Conservation (phyloP, 805 yeast species). For the Starmerella stellata region DNA sequence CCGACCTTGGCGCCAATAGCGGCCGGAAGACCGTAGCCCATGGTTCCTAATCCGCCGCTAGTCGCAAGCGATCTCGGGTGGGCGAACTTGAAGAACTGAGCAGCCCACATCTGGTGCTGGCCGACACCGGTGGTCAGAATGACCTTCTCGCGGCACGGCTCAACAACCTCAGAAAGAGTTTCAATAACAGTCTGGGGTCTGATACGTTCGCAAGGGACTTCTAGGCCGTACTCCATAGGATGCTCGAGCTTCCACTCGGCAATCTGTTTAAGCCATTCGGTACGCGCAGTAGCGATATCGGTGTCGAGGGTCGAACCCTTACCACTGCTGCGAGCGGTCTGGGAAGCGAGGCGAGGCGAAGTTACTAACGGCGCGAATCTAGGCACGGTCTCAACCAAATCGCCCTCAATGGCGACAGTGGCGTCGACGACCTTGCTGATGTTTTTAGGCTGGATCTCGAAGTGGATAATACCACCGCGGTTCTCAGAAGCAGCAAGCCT, state of each 20-base stretch:
- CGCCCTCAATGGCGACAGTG: slow-evolving; percentile 93
- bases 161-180: slow-evolving; percentile 59
- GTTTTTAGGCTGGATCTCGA: slow-evolving; percentile 90
- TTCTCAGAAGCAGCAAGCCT: slow-evolving; percentile 70
- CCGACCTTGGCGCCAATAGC: slow-evolving; percentile 98
- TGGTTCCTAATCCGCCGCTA: slow-evolving; percentile 97
- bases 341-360: slow-evolving; percentile 19
- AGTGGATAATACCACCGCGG: slow-evolving; percentile 92
- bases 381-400: slow-evolving; percentile 62
- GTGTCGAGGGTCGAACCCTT: too few relatives aligned
- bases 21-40: slow-evolving; percentile 95
- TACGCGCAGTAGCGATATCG: slow-evolving; percentile 36
- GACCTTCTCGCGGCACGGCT: slow-evolving; percentile 46
- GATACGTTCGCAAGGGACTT: slow-evolving; percentile 40
- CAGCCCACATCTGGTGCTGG: slow-evolving; percentile 99
- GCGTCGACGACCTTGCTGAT: slow-evolving; percentile 91
- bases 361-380: slow-evolving; percentile 60
- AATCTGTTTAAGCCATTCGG: slow-evolving; percentile 62
- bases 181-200: slow-evolving; percentile 85
- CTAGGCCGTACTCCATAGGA: slow-evolving; percentile 68
- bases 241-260: slow-evolving; percentile 68
- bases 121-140: slow-evolving; percentile 96
- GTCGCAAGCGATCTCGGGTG: slow-evolving; percentile 85
- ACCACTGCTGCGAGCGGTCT: background rate
- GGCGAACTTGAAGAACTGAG: slow-evolving; percentile 91